phyloP scores from a whole-genome alignment of 2,329 filamentous ascomycete genomes.

The Lanzia echinophila region DNA sequence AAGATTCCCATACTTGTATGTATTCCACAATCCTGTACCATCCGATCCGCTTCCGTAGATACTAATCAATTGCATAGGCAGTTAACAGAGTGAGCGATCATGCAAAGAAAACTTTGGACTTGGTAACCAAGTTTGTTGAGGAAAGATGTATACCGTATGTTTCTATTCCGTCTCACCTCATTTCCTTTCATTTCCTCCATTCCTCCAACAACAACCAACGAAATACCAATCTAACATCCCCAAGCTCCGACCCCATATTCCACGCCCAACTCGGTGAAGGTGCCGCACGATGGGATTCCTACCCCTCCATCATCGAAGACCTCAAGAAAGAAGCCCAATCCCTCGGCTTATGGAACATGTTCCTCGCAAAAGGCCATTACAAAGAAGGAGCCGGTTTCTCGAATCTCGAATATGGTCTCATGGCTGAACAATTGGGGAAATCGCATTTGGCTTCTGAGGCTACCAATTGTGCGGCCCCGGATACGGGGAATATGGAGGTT shows the following conservation, averaged over 20 bases:
- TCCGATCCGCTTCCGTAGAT: slow-evolving; percentile 6
- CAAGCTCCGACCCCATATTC: slow-evolving; percentile 70
- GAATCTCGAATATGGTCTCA: slow-evolving; percentile 94
- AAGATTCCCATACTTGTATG: slow-evolving; percentile 42
- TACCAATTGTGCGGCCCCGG: slow-evolving; percentile 82
- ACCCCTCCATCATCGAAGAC: slow-evolving; percentile 78
- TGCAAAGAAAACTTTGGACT: slow-evolving; percentile 76
- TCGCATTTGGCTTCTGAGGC: slow-evolving; percentile 78
- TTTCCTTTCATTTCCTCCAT: not conserved
- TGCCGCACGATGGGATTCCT: slow-evolving; percentile 68
- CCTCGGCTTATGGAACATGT: slow-evolving; percentile 96
- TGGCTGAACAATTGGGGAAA: slow-evolving; percentile 93
- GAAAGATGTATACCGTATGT: slow-evolving; percentile 85
- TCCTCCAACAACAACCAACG: slow-evolving; percentile 7
- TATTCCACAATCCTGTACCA: not conserved
- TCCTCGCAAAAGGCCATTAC: slow-evolving; percentile 91
- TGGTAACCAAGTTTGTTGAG: slow-evolving; percentile 93
- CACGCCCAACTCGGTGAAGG: slow-evolving; percentile 71
- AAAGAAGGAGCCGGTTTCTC: slow-evolving; percentile 89
- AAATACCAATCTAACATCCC: slow-evolving; percentile 16
- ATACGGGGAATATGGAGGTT: slow-evolving; percentile 95
- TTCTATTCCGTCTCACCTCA: slow-evolving; percentile 29
- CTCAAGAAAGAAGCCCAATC: slow-evolving; percentile 78
- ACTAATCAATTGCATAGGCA: slow-evolving; percentile 23
- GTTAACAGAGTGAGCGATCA: slow-evolving; percentile 63